Base-by-base conservation (phyloP, 306 rosid genomes). In the Acacia melanoxylon region DNA sequence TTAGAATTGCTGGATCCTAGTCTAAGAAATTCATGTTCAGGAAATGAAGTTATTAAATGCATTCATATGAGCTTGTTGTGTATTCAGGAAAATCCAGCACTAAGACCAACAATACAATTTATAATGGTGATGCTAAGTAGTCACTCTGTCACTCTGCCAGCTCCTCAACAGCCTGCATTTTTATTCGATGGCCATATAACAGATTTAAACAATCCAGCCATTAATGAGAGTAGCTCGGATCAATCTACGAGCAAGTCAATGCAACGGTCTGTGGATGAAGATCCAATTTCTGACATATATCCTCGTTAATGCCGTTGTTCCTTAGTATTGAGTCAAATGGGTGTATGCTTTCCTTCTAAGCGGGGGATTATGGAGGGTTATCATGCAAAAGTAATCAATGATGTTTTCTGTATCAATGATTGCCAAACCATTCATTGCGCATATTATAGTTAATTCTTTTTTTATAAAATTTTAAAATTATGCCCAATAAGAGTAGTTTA, bases 181-280 rank as follows among this genome's bases (percentile, higher is more conserved):
- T 54, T 10, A 3, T 13, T 20, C 3, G 31, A 10, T 58, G 0
- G 12, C 2, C 10, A 9, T 58, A 22, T 5, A 58, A 58, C 65
- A n/a, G 16, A 59, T 24, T 59, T 12, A 59, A 59, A 11, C 66
- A 24, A 59, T 24, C 31, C 15, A 4, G 24, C 1, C 2, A 33
- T 12, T 46, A 1, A 1, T 59, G 66, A 59, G n/a, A 69, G 76
- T 68, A 84, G 5, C 8, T 72, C 25, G 24, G 67, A 68, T 37
- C 67, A 51, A 35, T 78, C 68, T 19, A 67, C 82, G 37, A 51
- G 75, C 54, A 68, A 52, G 63, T 78, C 75, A 13, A 14, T 49
- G 52, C 61, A 59, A 12, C 22, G 15, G 24, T 44, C 51, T 9
- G 20, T 72, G 6, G 15, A 68, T 46, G 51, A 35, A 78, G 75